Evolutionary conservation across 2,329 filamentous ascomycete genomes (phyloP).

Genomic region (Harringtonia aguacate): DNA sequence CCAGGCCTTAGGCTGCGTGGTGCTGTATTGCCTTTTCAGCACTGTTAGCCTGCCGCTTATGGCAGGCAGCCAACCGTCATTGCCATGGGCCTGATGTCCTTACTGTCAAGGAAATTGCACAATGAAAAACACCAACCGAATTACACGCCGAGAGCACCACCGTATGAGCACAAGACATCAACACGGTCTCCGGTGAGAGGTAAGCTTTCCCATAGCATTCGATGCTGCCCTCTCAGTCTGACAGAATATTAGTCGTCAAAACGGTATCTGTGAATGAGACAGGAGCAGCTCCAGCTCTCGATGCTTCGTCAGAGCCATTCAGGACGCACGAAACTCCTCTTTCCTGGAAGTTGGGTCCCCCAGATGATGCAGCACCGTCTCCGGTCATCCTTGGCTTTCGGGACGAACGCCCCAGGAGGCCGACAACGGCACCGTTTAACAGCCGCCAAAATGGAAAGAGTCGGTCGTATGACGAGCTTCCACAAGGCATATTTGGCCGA

Average conservation of each 20-base stretch:
- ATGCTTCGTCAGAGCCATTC: too few species aligned
- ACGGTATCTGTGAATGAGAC: background rate
- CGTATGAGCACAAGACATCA: slow-evolving; percentile 12
- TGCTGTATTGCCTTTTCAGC: too few species aligned
- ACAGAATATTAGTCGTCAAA: background rate
- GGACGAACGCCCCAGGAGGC: slow-evolving; percentile 20
- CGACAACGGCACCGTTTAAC: slow-evolving; percentile 22
- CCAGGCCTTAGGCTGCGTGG: too few species aligned
- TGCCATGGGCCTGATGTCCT: slow-evolving; percentile 22
- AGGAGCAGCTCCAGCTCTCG: background rate
- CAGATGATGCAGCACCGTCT: slow-evolving; percentile 14
- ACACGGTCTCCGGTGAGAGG: slow-evolving; percentile 14
- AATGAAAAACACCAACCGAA: slow-evolving; percentile 10
- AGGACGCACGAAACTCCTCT: too few species aligned
- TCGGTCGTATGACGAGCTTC: too few species aligned
- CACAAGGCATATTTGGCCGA: too few species aligned
- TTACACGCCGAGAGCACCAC: slow-evolving; percentile 10
- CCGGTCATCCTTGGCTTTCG: slow-evolving; percentile 20
- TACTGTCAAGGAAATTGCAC: slow-evolving; percentile 16
- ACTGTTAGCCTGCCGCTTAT: slow-evolving; percentile 6
- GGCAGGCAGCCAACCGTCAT: slow-evolving; percentile 9
- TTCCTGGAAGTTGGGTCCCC: too few species aligned
- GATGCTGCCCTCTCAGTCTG: background rate
- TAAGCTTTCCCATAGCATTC: slow-evolving; percentile 6
- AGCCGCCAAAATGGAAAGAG: background rate